These are phyloP conservation scores for Polychytrium aggregatum DNA, from an alignment of 192 early-diverging fungal species.

Conservation along the genomic window DNA sequence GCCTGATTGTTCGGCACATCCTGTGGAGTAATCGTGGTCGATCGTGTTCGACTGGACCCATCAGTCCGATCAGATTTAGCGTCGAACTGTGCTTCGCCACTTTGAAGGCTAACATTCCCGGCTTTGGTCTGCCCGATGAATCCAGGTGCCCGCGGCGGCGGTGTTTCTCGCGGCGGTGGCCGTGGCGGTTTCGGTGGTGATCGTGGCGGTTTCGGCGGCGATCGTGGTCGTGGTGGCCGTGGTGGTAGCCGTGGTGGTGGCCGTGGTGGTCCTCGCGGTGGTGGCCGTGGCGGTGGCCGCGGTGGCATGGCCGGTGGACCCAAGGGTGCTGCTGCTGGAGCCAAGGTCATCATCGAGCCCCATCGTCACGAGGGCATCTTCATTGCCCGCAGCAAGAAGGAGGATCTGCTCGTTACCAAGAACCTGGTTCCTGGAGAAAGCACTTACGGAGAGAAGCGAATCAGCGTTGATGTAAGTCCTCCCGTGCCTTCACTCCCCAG, in stretches of 20 bases:
- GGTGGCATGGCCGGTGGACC: conserved; percentile 51
- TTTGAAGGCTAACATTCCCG: too few relatives aligned
- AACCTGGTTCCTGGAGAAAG: conserved; percentile 95
- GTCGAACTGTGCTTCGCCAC: too few relatives aligned
- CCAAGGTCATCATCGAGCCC: conserved; percentile 94
- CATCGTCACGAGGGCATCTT: conserved; percentile 95
- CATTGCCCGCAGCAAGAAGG: conserved; percentile 90
- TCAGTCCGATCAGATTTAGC: too few relatives aligned
- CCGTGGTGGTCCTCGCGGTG: conserved; percentile 41
- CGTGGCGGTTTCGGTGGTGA: conserved; percentile 22
- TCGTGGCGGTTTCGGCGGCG: conserved; percentile 16
- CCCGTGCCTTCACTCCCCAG: not conserved
- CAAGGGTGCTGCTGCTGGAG: conserved; percentile 75
- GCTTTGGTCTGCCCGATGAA: too few relatives aligned
- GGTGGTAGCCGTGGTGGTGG: conserved; percentile 38
- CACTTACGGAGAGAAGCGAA: conserved; percentile 97
- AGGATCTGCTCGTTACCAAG: conserved; percentile 97
- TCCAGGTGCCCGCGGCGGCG: conserved; percentile 18
- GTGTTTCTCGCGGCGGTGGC: conserved; percentile 11
- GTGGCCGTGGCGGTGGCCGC: conserved; percentile 43
- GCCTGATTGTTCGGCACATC: too few relatives aligned
- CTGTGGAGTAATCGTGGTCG: too few relatives aligned
- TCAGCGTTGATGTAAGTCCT: conserved; percentile 76
- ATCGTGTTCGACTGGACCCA: too few relatives aligned
- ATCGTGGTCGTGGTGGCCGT: conserved; percentile 20